phyloP scores from a whole-genome alignment of 345 rosid species.

The Aegle marmelos region DNA sequence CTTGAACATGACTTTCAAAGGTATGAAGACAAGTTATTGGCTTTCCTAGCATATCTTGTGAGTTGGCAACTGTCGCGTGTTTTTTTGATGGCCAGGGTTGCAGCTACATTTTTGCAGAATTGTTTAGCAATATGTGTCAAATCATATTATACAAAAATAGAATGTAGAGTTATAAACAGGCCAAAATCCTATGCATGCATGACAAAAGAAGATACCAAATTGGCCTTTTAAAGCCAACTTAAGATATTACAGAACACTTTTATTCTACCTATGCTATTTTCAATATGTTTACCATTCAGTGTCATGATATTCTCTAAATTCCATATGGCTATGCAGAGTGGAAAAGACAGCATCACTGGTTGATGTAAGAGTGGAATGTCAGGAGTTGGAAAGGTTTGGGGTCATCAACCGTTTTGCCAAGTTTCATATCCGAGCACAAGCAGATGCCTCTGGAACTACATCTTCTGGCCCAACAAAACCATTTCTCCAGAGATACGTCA shows the following conservation, averaged over 20 bases:
- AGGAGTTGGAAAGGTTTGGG: conserved; percentile 68
- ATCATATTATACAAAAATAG: background rate
- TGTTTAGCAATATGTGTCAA: background rate
- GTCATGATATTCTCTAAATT: conserved; percentile 6
- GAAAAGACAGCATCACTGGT: conserved; percentile 43
- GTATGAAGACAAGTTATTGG: conserved; percentile 26
- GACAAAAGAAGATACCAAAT: background rate
- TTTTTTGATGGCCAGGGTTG: background rate
- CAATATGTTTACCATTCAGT: background rate
- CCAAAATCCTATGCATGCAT: background rate
- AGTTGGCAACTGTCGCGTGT: background rate
- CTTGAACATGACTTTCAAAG: conserved; percentile 53
- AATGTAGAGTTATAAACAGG: background rate
- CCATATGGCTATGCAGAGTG: conserved; percentile 45
- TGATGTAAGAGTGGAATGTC: conserved; percentile 64
- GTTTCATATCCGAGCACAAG: conserved; percentile 64
- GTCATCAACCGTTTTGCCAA: conserved; percentile 87
- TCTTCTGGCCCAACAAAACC: conserved; percentile 30
- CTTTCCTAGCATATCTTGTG: background rate
- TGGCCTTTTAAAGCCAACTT: background rate
- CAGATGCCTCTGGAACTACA: conserved; percentile 35
- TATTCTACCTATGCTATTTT: background rate
- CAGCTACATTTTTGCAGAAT: background rate
- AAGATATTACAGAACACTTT: background rate
- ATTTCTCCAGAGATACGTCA: conserved; percentile 61